Evolutionary conservation across 305 asterid genomes (phyloP), one percentile per base, ranked within the genome.

Genomic region (Coffea humblotiana): DNA sequence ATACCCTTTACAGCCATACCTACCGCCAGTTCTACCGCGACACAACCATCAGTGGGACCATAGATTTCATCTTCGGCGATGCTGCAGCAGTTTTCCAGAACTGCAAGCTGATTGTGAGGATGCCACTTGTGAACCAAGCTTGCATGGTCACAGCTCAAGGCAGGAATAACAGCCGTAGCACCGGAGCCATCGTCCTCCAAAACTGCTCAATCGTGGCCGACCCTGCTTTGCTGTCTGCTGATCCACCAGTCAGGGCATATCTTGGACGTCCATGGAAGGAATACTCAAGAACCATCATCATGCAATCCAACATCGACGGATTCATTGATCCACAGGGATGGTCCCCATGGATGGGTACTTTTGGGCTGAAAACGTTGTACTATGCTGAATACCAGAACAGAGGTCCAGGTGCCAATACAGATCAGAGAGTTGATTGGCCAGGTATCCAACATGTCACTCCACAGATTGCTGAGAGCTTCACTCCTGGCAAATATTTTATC

Each of bases 71-170:
- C 77, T 92, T 94, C 19, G 97, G 98, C 0, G 92, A 91, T 8
- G 90, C 96, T 1, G 77, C 84, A 0, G 83, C 90, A 58, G 77
- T 91, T 14, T 91, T 94, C 94, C 97, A 94, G 16, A 88, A 87
- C 75, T 91, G 95, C 85, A 84, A 69, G 64, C 43, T 92, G 70
- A 71, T 88, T 4, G 94, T 94, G 6, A 88, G 95, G 43, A 80
- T 80, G 81, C 97, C 98, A 21, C 18, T 90, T 47, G 75, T 66
- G 0, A 85, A 84, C 85, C 98, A 92, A 68, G 88, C 79, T 0
- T 94, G 98, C 83, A 86, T 93, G 91, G 90, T 92, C n/a, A 94
- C 97, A 0, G 94, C 97, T 13, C 98, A 93, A 65, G 97, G 94
- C 7, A 88, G 98, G 37, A 88, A 87, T 81, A 93, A 94, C 74